These are phyloP conservation scores for Zygotorulaspora sp. DNA, from an alignment of 805 yeast species.

Conservation along the genomic window DNA sequence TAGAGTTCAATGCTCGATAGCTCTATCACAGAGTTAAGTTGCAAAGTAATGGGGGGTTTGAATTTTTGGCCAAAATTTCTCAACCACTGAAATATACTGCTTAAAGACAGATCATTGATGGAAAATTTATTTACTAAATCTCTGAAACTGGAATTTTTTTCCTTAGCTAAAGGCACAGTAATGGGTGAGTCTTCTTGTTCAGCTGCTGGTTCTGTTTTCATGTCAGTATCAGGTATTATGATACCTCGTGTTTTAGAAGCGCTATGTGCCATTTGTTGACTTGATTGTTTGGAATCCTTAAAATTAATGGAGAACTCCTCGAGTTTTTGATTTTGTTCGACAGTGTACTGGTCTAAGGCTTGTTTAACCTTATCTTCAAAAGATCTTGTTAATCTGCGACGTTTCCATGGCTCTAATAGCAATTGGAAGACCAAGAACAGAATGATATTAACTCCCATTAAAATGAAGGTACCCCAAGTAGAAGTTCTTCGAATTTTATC, in stretches of 20 bases:
- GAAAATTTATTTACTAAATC: background rate
- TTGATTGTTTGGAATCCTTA: background rate
- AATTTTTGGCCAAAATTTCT: slow-evolving; percentile 4
- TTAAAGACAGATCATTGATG: background rate
- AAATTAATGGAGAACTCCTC: slow-evolving; percentile 19
- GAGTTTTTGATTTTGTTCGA: slow-evolving; percentile 29
- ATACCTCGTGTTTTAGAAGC: no score
- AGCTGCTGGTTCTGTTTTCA: background rate
- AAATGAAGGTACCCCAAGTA: slow-evolving; percentile 91
- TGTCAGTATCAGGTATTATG: no score
- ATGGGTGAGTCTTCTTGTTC: background rate
- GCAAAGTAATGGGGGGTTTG: slow-evolving; percentile 4
- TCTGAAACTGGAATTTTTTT: background rate
- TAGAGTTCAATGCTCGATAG: slow-evolving; percentile 16
- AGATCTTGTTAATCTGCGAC: slow-evolving; percentile 70
- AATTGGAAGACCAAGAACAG: slow-evolving; percentile 79
- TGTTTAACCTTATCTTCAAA: slow-evolving; percentile 76
- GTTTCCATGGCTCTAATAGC: slow-evolving; percentile 91
- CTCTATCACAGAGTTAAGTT: slow-evolving; percentile 14
- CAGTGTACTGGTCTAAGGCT: slow-evolving; percentile 40
- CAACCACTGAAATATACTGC: slow-evolving; percentile 5
- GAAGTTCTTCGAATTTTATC: slow-evolving; percentile 92
- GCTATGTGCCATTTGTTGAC: no score
- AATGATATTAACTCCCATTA: slow-evolving; percentile 81
- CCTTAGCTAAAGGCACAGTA: background rate